phyloP scores from a whole-genome alignment of 257 asterid species.

The Plantago ovata region DNA sequence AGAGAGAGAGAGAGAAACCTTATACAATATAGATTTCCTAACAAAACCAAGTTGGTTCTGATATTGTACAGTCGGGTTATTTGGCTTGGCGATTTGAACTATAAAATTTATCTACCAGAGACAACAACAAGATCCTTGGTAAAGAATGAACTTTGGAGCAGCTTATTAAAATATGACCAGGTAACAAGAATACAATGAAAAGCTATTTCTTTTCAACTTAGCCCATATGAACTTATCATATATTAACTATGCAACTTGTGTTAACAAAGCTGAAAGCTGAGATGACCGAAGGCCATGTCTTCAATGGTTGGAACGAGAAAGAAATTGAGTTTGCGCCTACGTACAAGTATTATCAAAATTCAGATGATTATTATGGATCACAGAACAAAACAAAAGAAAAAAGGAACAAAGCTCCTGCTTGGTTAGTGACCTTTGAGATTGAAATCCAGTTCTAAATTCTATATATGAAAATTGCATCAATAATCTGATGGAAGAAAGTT shows the following conservation, averaged over 20 bases:
- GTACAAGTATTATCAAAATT: conserved; percentile 46
- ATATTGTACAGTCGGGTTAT: conserved; percentile 46
- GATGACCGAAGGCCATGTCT: conserved; percentile 49
- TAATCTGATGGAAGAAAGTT: neutral
- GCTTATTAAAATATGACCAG: conserved; percentile 53
- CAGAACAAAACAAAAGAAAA: conserved; percentile 29
- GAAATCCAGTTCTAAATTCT: neutral
- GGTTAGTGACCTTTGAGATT: conserved; percentile 22
- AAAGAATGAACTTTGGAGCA: conserved; percentile 41
- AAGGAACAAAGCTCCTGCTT: conserved; percentile 66
- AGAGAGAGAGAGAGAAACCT: too few relatives aligned
- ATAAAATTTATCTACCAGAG: conserved; percentile 57
- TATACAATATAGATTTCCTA: neutral
- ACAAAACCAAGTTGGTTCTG: conserved; percentile 1
- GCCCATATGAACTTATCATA: neutral
- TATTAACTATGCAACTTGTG: neutral
- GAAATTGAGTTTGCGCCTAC: conserved; percentile 58
- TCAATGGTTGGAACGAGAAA: conserved; percentile 65
- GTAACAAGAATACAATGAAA: conserved; percentile 19
- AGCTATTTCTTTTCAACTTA: too few relatives aligned
- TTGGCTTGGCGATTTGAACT: conserved; percentile 64
- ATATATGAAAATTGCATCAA: neutral
- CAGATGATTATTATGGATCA: conserved; percentile 47
- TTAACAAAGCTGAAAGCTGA: conserved; percentile 42
- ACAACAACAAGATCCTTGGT: conserved; percentile 41